phyloP scores from a whole-genome alignment of 1,139 yeast genomes.

The Suhomyces atakaporum region DNA sequence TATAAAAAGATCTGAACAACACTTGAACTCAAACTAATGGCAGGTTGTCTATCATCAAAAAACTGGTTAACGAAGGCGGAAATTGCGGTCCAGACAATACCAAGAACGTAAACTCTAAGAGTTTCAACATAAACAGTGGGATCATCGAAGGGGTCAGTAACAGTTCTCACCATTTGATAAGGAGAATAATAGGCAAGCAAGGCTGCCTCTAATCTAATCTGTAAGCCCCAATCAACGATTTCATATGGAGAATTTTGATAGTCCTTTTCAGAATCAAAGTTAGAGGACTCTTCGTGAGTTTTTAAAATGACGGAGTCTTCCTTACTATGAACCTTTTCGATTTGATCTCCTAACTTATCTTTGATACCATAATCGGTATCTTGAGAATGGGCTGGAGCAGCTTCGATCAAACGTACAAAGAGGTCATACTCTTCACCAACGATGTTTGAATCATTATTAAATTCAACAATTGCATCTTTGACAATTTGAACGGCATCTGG shows the following conservation, averaged over 20 bases:
- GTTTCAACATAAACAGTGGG: conserved; percentile 54
- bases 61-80: conserved; percentile 61
- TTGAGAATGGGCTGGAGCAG: neutral
- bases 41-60: conserved; percentile 57
- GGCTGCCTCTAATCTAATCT: conserved; percentile 21
- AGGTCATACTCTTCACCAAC: conserved; percentile 18
- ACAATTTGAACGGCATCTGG: conserved; percentile 26
- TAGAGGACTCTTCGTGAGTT: conserved; percentile 16
- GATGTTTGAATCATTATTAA: conserved; percentile 25
- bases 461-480: conserved; percentile 21
- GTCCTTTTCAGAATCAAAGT: conserved; percentile 24
- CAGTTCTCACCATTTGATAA: conserved; percentile 65
- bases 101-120: conserved; percentile 56
- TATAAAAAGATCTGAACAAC: conserved; percentile 60
- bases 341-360: conserved; percentile 6
- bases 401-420: conserved; percentile 9
- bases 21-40: conserved; percentile 48
- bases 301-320: conserved; percentile 12
- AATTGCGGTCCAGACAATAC: conserved; percentile 55
- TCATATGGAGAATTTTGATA: conserved; percentile 5
- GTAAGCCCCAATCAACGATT: conserved; percentile 20
- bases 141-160: conserved; percentile 56
- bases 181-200: conserved; percentile 57
- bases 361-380: conserved; percentile 4
- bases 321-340: conserved; percentile 6